phyloP scores from a whole-genome alignment of 108 stramenopile species.

The Conticribra guillardii region DNA sequence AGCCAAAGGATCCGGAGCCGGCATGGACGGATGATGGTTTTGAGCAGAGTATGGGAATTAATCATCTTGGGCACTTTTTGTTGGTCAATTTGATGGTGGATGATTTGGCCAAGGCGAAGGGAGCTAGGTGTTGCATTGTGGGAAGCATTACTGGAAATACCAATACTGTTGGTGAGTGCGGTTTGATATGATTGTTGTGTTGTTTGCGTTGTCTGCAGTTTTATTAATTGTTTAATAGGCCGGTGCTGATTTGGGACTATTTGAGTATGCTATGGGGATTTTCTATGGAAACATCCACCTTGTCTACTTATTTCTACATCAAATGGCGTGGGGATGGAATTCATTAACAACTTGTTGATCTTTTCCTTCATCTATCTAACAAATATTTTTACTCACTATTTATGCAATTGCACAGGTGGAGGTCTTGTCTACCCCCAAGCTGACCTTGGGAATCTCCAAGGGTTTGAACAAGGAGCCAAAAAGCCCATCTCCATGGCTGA shows the following conservation, averaged over 20 bases:
- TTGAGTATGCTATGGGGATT: no score
- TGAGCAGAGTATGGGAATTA: constrained; percentile 95
- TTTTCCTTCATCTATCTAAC: no score
- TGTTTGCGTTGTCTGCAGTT: no score
- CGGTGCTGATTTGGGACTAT: no score
- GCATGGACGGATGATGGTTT: constrained; percentile 96
- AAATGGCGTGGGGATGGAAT: no score
- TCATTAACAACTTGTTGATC: no score
- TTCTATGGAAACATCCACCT: no score
- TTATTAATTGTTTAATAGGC: no score
- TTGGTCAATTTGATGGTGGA: constrained; percentile 88
- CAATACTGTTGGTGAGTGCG: constrained; percentile 86
- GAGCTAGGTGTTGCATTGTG: constrained; percentile 88
- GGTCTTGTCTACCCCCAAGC: constrained; percentile 92
- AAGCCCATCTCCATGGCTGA: constrained; percentile 91
- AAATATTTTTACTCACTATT: no score
- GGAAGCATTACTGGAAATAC: constrained; percentile 95
- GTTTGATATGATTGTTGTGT: background rate
- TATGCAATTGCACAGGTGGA: constrained; percentile 45
- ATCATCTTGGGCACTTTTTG: constrained; percentile 96
- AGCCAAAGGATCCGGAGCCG: constrained; percentile 88
- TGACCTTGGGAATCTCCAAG: constrained; percentile 90
- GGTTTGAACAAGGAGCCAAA: constrained; percentile 78
- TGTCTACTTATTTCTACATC: no score
- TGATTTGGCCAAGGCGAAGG: constrained; percentile 93